Evolutionary conservation across 768 basidiomycete species (phyloP).

Genomic region (Lactifluus echinatus): DNA sequence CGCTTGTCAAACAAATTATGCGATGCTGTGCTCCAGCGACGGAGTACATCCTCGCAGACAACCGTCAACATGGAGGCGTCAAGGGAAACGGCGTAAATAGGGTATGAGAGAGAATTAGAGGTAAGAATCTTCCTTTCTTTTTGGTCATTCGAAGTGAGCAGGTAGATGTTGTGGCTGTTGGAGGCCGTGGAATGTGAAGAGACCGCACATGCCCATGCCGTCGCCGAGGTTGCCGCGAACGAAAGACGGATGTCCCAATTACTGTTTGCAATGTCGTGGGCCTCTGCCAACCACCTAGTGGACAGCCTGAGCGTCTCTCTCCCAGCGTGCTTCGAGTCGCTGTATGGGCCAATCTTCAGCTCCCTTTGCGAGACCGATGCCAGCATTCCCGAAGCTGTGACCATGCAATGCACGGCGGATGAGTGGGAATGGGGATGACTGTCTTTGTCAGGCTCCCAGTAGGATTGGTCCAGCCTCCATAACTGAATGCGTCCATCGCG

Average conservation of each 20-base stretch:
- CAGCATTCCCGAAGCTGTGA: background rate
- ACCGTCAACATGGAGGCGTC: slow-evolving; percentile 6
- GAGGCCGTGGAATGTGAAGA: background rate
- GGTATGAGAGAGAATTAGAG: slow-evolving; percentile 3
- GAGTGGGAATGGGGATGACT: background rate
- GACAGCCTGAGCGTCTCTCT: slow-evolving; percentile 3
- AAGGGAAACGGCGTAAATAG: slow-evolving; percentile 3
- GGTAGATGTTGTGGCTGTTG: background rate
- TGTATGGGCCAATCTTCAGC: slow-evolving; percentile 11
- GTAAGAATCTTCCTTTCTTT: slow-evolving; percentile 5
- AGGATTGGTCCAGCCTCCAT: background rate
- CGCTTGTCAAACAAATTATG: background rate
- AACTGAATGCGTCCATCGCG: slow-evolving; percentile 8
- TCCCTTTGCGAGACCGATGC: slow-evolving; percentile 7
- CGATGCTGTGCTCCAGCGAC: background rate
- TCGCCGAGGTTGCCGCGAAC: slow-evolving; percentile 1
- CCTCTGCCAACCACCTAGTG: slow-evolving; percentile 4
- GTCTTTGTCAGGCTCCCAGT: slow-evolving; percentile 7
- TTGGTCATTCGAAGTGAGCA: slow-evolving; percentile 2
- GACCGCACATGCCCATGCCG: background rate
- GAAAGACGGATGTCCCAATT: background rate
- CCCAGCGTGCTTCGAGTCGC: background rate
- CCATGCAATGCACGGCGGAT: slow-evolving; percentile 5
- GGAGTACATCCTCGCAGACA: slow-evolving; percentile 3
- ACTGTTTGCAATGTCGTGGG: background rate